These are phyloP conservation scores for Stephania japonica DNA, from an alignment of 164 flowering plant species.

Conservation along the genomic window DNA sequence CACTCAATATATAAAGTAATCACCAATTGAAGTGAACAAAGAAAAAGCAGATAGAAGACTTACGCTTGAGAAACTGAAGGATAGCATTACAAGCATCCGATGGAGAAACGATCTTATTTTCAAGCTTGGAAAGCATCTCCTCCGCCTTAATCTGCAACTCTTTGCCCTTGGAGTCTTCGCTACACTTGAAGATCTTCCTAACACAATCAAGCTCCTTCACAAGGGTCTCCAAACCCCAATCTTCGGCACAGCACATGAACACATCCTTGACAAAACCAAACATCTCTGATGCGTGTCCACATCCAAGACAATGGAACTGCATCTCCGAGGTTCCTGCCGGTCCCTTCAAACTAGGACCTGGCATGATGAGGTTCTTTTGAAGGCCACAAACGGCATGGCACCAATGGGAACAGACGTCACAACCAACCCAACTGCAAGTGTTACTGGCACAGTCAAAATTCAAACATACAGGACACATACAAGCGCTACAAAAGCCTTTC, in stretches of 20 bases:
- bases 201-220: slow-evolving; percentile 84
- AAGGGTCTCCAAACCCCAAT: slow-evolving; percentile 69
- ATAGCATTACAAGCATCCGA: slow-evolving; percentile 57
- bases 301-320: slow-evolving; percentile 87
- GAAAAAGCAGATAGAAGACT: slow-evolving; percentile 25
- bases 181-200: slow-evolving; percentile 63
- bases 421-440: slow-evolving; percentile 98
- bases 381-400: slow-evolving; percentile 91
- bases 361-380: slow-evolving; percentile 58
- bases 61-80: slow-evolving; percentile 67
- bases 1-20: neutral
- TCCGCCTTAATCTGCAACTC: slow-evolving; percentile 55
- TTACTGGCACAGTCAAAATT: slow-evolving; percentile 80
- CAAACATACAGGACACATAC: slow-evolving; percentile 91
- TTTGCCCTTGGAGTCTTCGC: slow-evolving; percentile 71
- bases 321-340: slow-evolving; percentile 56
- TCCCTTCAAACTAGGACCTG: slow-evolving; percentile 66
- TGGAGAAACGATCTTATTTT: slow-evolving; percentile 46
- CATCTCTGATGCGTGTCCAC: slow-evolving; percentile 92
- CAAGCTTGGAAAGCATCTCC: slow-evolving; percentile 54
- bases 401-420: slow-evolving; percentile 94
- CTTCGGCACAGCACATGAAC: slow-evolving; percentile 59
- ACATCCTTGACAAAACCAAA: slow-evolving; percentile 96
- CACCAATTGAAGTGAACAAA: neutral
- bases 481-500: slow-evolving; percentile 87